These are phyloP conservation scores for Phialocephala subalpina DNA, from an alignment of 2,329 filamentous ascomycete genomes.

Conservation along the genomic window DNA sequence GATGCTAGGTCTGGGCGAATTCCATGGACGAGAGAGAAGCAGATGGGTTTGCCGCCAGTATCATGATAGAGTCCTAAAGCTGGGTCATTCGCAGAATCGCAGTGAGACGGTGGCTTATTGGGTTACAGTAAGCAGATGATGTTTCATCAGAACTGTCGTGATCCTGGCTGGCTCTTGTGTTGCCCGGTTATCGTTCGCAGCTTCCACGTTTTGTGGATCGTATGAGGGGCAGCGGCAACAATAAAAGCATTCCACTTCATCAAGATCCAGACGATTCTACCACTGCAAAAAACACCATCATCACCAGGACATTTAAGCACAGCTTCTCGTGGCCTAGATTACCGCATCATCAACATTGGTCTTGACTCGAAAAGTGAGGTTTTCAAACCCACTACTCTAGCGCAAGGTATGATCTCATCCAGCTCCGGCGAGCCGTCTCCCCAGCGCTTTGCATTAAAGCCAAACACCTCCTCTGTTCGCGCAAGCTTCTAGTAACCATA, in stretches of 20 bases:
- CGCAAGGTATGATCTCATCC: constrained; percentile 8
- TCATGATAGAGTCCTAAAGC: background rate
- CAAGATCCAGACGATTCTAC: background rate
- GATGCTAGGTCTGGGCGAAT: background rate
- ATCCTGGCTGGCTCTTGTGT: background rate
- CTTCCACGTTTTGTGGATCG: constrained; percentile 9
- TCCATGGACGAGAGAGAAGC: constrained; percentile 1
- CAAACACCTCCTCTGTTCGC: constrained; percentile 9
- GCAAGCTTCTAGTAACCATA: background rate
- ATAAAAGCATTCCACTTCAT: background rate
- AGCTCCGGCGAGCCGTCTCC: constrained; percentile 12
- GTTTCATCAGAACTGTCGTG: background rate
- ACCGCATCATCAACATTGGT: background rate
- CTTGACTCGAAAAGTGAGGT: background rate
- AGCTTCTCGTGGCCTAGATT: background rate
- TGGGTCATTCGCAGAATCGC: background rate
- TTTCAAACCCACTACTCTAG: constrained; percentile 3
- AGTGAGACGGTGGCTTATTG: background rate
- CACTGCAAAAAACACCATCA: background rate
- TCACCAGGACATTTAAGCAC: background rate
- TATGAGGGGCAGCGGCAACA: constrained; percentile 3
- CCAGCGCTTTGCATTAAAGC: constrained; percentile 4
- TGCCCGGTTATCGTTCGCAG: background rate
- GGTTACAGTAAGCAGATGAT: constrained; percentile 8
- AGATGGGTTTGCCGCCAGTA: background rate